Base-by-base conservation (phyloP, 1,284 basidiomycete species). In the Entoloma clypeatum region DNA sequence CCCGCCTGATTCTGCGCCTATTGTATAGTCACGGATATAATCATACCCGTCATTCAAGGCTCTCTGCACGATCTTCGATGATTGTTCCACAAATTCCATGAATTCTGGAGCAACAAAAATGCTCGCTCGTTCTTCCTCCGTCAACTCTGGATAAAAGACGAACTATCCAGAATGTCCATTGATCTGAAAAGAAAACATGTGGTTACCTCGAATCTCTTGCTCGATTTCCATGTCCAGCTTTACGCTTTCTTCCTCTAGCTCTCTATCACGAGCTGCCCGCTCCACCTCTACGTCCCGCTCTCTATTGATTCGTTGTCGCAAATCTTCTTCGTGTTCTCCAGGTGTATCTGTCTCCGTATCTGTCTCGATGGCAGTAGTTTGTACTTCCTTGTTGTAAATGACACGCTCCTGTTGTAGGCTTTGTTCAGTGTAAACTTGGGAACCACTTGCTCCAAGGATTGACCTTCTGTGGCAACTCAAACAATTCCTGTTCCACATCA, bases 11-110 rank as follows among this genome's bases (percentile, higher is more conserved):
- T 91, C 86, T 8, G 86, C 71, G 22, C 86, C 83, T 38, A 93
- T 78, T 7, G 88, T 90, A 60, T 99, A 99, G 65, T 99, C 95
- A 34, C 86, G 83, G 52, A 94, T 89, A 57, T 97, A 97, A 61
- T 99, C 96, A 62, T 99, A 99, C 16, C 79, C 80, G 58, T 98
- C 95, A 56, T 91, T 95, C 47, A 99, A 65, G n/a, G 94, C 96
- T 37, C 96, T 77, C 60, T 98, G 92, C 7, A 97, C 81, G 35
- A 99, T 92, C 65, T 93, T 95, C 19, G 87, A 89, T n/a, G 89
- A 92, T 52, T 88, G 81, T 59, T 97, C 92, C 6, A 99, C 82
- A 61, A 99, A 99, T 48, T 92, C 86, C 19, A 86, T 64, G 59
- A 98, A 97, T 53, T 95, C 92, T 0, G 92, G 85, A 3, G 86